phyloP scores from a whole-genome alignment of 129 eudicot species.

The Flaveria ramosissima region DNA sequence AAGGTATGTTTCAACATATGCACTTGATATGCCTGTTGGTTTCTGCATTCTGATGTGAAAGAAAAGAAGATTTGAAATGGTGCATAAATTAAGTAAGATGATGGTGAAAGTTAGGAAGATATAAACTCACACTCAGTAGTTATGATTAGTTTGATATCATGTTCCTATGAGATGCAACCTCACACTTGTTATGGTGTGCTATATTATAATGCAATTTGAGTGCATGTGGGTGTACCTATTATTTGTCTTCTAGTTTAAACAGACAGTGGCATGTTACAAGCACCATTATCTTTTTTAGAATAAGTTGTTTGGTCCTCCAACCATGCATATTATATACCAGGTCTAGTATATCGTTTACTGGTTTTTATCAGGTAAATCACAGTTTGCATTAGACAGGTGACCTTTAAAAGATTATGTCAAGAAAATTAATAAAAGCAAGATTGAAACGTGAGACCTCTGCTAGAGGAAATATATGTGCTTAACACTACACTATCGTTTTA shows the following conservation, averaged over 20 bases:
- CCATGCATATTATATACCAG: not conserved
- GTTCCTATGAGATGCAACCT: conserved; percentile 15
- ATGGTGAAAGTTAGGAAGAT: conserved; percentile 36
- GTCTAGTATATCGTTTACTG: no score
- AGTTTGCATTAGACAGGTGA: no score
- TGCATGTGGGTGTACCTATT: conserved; percentile 28
- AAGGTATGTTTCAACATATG: conserved; percentile 14
- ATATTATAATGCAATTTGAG: conserved; percentile 3
- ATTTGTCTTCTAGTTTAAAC: conserved; percentile 6
- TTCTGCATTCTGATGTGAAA: conserved; percentile 17
- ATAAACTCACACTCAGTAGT: conserved; percentile 6
- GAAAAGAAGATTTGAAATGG: conserved; percentile 5
- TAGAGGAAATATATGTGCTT: no score
- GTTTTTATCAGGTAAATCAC: no score
- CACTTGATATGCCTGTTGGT: conserved; percentile 21
- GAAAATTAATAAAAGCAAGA: no score
- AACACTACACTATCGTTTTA: not conserved
- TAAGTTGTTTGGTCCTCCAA: conserved; percentile 5
- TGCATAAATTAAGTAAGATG: conserved; percentile 21
- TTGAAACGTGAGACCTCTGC: no score
- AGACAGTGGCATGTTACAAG: conserved; percentile 10
- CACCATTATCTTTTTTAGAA: not conserved
- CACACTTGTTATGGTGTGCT: conserved; percentile 25
- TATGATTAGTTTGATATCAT: conserved; percentile 16
- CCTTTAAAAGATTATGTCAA: no score